phyloP scores from a whole-genome alignment of 1,139 yeast genomes.

The Wickerhamomyces sp. region DNA sequence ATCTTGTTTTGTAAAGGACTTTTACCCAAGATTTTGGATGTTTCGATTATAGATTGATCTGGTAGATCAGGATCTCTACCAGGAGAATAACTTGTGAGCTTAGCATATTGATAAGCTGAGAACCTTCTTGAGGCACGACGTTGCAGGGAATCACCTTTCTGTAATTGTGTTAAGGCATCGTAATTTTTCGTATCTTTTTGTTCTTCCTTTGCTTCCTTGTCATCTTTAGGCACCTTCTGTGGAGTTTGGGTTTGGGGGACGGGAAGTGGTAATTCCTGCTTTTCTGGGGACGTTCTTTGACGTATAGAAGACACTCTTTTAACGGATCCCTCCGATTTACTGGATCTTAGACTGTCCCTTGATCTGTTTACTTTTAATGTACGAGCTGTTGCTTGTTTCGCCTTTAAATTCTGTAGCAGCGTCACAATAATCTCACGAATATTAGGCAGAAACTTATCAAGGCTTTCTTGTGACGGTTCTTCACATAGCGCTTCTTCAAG shows the following conservation, averaged over 20 bases:
- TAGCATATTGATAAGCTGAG: slow-evolving; percentile 90
- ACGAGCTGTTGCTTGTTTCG: slow-evolving; percentile 61
- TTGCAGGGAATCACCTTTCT: slow-evolving; percentile 75
- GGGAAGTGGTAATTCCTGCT: slow-evolving; percentile 1
- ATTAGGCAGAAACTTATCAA: slow-evolving; percentile 77
- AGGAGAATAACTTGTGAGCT: slow-evolving; percentile 53
- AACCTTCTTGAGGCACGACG: slow-evolving; percentile 90
- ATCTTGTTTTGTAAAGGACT: not conserved
- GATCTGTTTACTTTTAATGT: slow-evolving; percentile 26
- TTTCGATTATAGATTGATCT: slow-evolving; percentile 15
- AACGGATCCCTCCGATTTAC: slow-evolving; percentile 8
- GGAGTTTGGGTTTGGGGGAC: not conserved
- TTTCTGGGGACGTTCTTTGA: not conserved
- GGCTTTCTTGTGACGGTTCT: slow-evolving; percentile 77
- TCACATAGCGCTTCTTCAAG: slow-evolving; percentile 85
- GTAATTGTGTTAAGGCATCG: slow-evolving; percentile 72
- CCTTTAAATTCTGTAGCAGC: slow-evolving; percentile 72
- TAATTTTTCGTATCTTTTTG: slow-evolving; percentile 11
- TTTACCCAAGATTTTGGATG: slow-evolving; percentile 10
- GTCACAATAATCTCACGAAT: slow-evolving; percentile 85
- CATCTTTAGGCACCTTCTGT: not conserved
- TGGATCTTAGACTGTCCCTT: slow-evolving; percentile 23
- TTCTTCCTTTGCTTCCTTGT: no score
- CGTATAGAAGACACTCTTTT: not conserved
- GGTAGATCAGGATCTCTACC: slow-evolving; percentile 29